Base-by-base conservation (phyloP, 345 rosid species). In the Stellera chamaejasme region DNA sequence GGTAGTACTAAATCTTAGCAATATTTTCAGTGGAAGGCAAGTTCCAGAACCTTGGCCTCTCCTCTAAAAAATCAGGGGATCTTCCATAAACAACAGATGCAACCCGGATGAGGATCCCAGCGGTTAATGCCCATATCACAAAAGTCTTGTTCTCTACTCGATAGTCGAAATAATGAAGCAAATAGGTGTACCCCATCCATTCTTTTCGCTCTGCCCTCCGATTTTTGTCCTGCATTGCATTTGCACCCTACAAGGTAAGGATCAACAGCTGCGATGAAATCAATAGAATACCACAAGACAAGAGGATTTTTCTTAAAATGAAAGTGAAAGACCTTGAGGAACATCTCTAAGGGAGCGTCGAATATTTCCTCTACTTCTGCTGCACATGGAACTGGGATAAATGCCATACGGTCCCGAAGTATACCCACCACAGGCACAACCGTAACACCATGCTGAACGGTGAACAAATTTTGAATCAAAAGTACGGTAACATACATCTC, bases 261-360 rank as follows among this genome's bases (percentile, higher is more conserved):
- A 27, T 4, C 51, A 55, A 55, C 60, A 27, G 51, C 41, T 27
- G 60, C n/a, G 10, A 45, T 14, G 28, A 58, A 44, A 48, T 39
- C 58, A 53, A 45, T 36, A 14, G 11, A 44, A 56, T 41, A n/a
- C 10, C 13, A 28, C 13, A 27, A 50, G 6, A 19, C 10, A 56
- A n/a, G 9, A 55, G 0, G 39, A 32, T 32, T 32, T 32, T 32
- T 5, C 39, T 32, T 8, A 0, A 5, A 8, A 32, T 32, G 39
- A 61, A 58, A n/a, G 45, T 55, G 26, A 36, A 7, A 10, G 76
- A 88, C 96, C 97, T 81, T 83, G 27, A 89, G 75, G 62, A 89
- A 89, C 91, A 89, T 85, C 75, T 83, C 95, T 75, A 89, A 71
- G n/a, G 95, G 97, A 65, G 77, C 95, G 77, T 91, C 95, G 50